Evolutionary conservation across 352 stramenopile genomes (phyloP).

Genomic region (Globisporangium middletonii): DNA sequence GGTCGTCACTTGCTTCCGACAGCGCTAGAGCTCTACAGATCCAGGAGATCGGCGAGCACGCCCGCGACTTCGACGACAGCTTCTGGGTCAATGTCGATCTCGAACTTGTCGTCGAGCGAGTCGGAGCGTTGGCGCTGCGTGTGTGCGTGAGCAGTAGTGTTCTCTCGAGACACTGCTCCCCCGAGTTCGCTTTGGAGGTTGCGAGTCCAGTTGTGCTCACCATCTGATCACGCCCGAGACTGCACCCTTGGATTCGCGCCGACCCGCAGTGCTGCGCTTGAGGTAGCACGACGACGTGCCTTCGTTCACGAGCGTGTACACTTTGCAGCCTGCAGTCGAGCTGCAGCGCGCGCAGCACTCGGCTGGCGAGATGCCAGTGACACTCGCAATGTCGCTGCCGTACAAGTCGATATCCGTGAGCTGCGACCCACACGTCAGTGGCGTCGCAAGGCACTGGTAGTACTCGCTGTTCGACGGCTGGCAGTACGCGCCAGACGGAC

Average conservation of each 20-base stretch:
- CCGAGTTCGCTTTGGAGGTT: too few relatives aligned
- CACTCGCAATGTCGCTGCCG: conserved; percentile 29
- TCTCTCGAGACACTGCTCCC: too few relatives aligned
- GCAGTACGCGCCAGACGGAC: conserved; percentile 28
- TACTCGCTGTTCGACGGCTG: conserved; percentile 30
- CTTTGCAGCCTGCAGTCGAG: conserved; percentile 28
- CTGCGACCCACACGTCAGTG: conserved; percentile 27
- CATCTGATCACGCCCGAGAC: neutral
- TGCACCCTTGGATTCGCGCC: too few relatives aligned
- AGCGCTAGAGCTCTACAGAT: too few relatives aligned
- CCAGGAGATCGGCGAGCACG: too few relatives aligned
- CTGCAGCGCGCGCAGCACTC: conserved; percentile 39
- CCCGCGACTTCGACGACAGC: too few relatives aligned
- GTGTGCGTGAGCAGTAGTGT: too few relatives aligned
- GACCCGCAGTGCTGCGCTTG: conserved; percentile 17
- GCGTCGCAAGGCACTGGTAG: conserved; percentile 36
- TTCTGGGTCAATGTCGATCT: too few relatives aligned
- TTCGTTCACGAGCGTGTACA: conserved; percentile 35
- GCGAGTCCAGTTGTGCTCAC: too few relatives aligned
- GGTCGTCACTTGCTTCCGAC: too few relatives aligned
- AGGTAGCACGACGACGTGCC: conserved; percentile 28
- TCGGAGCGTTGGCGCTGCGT: too few relatives aligned
- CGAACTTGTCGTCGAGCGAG: too few relatives aligned
- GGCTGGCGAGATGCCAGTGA: conserved; percentile 18
- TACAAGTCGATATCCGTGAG: conserved; percentile 31